These are phyloP conservation scores for Mercurialis annua DNA, from an alignment of 345 rosid genomes.

Conservation along the genomic window DNA sequence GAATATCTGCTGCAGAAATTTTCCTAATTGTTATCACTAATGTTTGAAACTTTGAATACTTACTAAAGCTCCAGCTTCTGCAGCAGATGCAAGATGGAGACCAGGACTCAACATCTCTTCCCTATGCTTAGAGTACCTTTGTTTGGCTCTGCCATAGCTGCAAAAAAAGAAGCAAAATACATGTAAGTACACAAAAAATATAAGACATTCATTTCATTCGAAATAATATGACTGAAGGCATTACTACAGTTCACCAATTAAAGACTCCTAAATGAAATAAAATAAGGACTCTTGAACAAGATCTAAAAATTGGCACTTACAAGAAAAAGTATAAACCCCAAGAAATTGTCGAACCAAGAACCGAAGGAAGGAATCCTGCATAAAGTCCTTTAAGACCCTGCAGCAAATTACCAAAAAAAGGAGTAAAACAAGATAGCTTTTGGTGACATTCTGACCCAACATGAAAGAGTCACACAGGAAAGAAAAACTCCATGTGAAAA, in stretches of 20 bases:
- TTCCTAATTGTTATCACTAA: conserved; percentile 11
- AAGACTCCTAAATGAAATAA: background rate
- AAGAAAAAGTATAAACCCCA: conserved; percentile 95
- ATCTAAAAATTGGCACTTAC: conserved; percentile 37
- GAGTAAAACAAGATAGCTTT: background rate
- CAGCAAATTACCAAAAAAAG: too few relatives aligned
- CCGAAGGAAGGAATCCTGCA: conserved; percentile 86
- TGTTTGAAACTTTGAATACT: conserved; percentile 32
- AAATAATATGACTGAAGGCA: background rate
- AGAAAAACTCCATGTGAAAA: background rate
- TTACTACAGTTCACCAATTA: background rate
- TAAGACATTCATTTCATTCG: background rate
- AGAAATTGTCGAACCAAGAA: conserved; percentile 76
- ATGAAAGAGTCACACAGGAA: background rate
- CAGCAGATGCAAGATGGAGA: conserved; percentile 91
- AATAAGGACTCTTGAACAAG: background rate
- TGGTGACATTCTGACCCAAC: background rate
- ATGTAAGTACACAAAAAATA: background rate
- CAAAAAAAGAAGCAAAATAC: background rate
- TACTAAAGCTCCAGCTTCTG: conserved; percentile 95
- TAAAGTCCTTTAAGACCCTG: conserved; percentile 88
- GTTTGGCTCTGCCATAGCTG: conserved; percentile 87
- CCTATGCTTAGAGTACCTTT: conserved; percentile 62
- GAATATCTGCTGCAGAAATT: background rate
- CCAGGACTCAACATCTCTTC: conserved; percentile 59